Percentiles rank a stretch among this genome's conserved stretches.
Conservation (phyloP, 441 rosid genomes). For the Jatropha multifida region DNA sequence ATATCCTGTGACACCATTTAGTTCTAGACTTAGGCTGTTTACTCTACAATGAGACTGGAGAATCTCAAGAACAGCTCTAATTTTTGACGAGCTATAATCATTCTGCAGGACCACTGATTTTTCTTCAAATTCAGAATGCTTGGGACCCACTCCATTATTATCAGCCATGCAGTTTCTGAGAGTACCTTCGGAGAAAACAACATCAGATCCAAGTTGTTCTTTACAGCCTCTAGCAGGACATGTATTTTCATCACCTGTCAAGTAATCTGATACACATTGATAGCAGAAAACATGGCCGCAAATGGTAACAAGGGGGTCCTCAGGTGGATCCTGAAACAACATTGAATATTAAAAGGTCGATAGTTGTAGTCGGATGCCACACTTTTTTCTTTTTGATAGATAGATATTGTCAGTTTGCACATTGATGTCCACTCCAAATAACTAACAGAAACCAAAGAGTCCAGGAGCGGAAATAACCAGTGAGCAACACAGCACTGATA, state of each 20-base stretch:
- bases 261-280: constrained; percentile 73
- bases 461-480: not conserved
- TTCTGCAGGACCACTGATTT: constrained; percentile 41
- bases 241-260: constrained; percentile 75
- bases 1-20: constrained; percentile 32
- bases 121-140: constrained; percentile 36
- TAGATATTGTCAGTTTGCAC: not conserved
- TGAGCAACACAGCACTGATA: not conserved
- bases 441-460: too few relatives aligned
- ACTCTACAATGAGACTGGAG: constrained; percentile 49
- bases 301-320: constrained; percentile 82
- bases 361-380: constrained; percentile 1
- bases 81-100: constrained; percentile 71
- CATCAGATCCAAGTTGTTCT: constrained; percentile 69
- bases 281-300: constrained; percentile 94
- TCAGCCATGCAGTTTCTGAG: constrained; percentile 55
- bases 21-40: constrained; percentile 35
- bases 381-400: not conserved
- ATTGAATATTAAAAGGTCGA: constrained; percentile 21
- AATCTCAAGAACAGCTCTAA: constrained; percentile 71
- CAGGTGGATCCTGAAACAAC: constrained; percentile 86
- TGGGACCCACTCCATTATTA: constrained; percentile 39
- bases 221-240: constrained; percentile 75
- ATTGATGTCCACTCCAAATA: not conserved
- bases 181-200: constrained; percentile 69